Percentiles rank a stretch among this genome's conserved stretches.
Conservation (phyloP, 257 asterid species). For the Misopates orontium region DNA sequence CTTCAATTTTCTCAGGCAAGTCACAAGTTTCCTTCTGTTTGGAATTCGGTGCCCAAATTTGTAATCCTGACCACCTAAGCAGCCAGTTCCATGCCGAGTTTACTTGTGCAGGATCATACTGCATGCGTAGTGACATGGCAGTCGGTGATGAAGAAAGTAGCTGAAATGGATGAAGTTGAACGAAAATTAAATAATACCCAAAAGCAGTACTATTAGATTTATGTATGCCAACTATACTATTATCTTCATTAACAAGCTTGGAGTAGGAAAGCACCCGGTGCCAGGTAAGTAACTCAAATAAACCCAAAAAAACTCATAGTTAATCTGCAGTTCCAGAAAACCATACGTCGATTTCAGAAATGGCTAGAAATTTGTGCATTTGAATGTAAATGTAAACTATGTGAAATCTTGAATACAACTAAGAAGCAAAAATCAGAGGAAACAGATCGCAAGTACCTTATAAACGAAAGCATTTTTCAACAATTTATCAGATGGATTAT, state of each 20-base stretch:
- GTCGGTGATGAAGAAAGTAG: conserved; percentile 45
- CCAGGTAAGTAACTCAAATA: too few species aligned
- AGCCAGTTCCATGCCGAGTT: conserved; percentile 64
- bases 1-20: conserved; percentile 25
- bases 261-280: too few species aligned
- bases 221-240: too few species aligned
- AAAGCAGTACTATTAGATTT: not conserved
- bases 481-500: conserved; percentile 17
- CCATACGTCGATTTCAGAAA: too few species aligned
- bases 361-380: too few species aligned
- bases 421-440: conserved; percentile 14
- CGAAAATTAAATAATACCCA: conserved; percentile 1
- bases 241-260: too few species aligned
- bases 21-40: conserved; percentile 24
- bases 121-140: conserved; percentile 46
- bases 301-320: too few species aligned
- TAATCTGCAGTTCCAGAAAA: too few species aligned
- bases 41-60: conserved; percentile 38
- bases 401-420: not conserved
- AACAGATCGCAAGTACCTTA: conserved; percentile 28
- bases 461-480: conserved; percentile 39
- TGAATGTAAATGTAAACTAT: too few species aligned
- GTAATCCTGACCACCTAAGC: conserved; percentile 55
- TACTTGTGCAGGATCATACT: conserved; percentile 46
- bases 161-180: conserved; percentile 35